Evolutionary conservation across 2,329 filamentous ascomycete genomes (phyloP), one percentile per base, ranked within the genome.

Genomic region (Diaporthe destruens): DNA sequence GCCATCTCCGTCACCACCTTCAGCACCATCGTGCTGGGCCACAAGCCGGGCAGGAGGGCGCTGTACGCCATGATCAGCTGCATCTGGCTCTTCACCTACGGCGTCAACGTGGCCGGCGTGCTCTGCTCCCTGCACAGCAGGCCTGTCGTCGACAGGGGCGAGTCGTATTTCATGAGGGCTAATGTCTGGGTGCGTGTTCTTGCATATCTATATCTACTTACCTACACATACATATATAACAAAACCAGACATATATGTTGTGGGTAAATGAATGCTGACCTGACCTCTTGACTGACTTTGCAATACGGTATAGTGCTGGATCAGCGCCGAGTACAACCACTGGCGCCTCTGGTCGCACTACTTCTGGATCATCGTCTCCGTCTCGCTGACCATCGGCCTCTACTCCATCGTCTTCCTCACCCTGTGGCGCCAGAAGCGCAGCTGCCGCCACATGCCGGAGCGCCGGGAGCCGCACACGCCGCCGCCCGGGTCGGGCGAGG

Each of bases 241-340:
- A n/a, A n/a, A n/a, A n/a, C n/a, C n/a, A n/a, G n/a, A n/a, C n/a
- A n/a, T n/a, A n/a, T n/a, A n/a, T n/a, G n/a, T n/a, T n/a, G n/a
- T n/a, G 34, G 34, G 11, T 8, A 8, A 36, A 44, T 1, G 23
- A n/a, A n/a, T n/a, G n/a, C n/a, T n/a, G n/a, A n/a, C n/a, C 53
- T 56, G 36, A 42, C 39, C 11, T 42, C 14, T 20, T n/a, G n/a
- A 11, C 7, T 36, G 34, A 36, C 7, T 6, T 36, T 6, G 7
- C 11, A n/a, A 34, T 63, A 8, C 44, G n/a, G n/a, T n/a, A n/a
- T n/a, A 76, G 75, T 76, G 75, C 56, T 76, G 75, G 75, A 59
- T 75, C 11, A 75, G 72, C 16, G 49, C 65, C 12, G 44, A 71
- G 12, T 76, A 76, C 36, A 32, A 39, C 20, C 11, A 54, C 11